Evolutionary conservation across 352 stramenopile genomes (phyloP).

Genomic region (Pythium chondricola): DNA sequence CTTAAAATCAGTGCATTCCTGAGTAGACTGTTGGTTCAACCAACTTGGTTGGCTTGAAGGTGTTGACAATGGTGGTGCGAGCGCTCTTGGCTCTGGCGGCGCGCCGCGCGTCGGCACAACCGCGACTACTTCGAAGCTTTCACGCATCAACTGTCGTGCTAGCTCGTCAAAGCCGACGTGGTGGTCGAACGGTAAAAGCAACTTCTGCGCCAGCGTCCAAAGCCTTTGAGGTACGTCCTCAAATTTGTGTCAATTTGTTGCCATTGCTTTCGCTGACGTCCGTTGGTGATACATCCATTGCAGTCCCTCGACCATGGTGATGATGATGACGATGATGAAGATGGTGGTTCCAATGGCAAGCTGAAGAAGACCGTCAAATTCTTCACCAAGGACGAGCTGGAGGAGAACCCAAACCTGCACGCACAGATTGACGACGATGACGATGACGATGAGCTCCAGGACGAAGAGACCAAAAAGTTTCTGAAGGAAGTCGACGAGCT

Average conservation of each 20-base stretch:
- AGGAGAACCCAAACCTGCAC: slow-evolving; percentile 18
- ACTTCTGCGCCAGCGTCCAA: slow-evolving; percentile 12
- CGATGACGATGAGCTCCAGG: slow-evolving; percentile 20
- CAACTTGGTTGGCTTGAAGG: slow-evolving; percentile 12
- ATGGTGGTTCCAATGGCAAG: slow-evolving; percentile 1
- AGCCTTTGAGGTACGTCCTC: slow-evolving; percentile 19
- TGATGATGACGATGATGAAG: slow-evolving; percentile 19
- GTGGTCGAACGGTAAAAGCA: slow-evolving; percentile 16
- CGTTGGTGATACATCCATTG: background rate
- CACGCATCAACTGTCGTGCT: slow-evolving; percentile 30
- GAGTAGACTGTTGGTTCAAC: background rate
- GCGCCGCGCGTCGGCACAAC: slow-evolving; percentile 1
- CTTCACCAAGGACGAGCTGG: slow-evolving; percentile 23
- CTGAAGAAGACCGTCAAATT: slow-evolving; percentile 21
- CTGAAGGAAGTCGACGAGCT: slow-evolving; percentile 67
- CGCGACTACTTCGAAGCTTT: slow-evolving; percentile 22
- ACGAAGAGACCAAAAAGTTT: slow-evolving; percentile 62
- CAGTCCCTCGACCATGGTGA: slow-evolving; percentile 25
- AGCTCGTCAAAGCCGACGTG: slow-evolving; percentile 41
- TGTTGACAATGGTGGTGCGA: slow-evolving; percentile 9
- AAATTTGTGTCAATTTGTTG: slow-evolving; percentile 23
- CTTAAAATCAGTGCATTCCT: background rate
- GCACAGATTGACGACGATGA: background rate
- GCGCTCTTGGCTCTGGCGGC: slow-evolving; percentile 3
- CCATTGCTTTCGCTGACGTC: slow-evolving; percentile 13